Base-by-base conservation (phyloP, 2,329 filamentous ascomycete species). In the Neofusicoccum sp. region DNA sequence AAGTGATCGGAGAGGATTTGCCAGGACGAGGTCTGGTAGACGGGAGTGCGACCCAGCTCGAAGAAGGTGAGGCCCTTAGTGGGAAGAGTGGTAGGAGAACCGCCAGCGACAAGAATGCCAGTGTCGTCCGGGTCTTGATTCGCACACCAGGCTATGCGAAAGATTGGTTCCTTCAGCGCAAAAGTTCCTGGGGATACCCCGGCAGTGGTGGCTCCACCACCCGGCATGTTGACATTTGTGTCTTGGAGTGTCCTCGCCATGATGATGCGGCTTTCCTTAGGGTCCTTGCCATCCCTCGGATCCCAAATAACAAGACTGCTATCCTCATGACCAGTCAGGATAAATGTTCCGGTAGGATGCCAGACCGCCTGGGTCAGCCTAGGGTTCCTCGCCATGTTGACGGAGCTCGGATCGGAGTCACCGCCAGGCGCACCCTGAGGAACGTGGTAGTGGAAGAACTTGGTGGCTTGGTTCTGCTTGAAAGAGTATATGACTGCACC, bases 301-400 rank as follows among this genome's bases (percentile, higher is more conserved):
- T 99, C 95, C 93, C 94, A 99, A 68, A 98, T 90, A 0, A 96
- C 94, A 50, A 99, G 80, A 69, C 92, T 97, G 37, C 90, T 89
- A 73, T 99, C 95, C 62, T 97, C 93, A 72, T 97, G 91, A 1
- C 89, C 91, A 0, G 92, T 96, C 67, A 95, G 74, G 41, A 97
- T 80, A 71, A 97, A 97, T 0, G 92, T 96, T 0, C 93, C 95
- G 1, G 92, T 96, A 0, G 95, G 95, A 78, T 99, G 95, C 93
- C 94, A 99, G 14, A 94, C 76, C 1, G 92, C 93, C 69, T 96
- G 91, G 1, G 89, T 92, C 65, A 98, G 78, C 64, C 84, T 86
- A 12, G 94, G 95, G 69, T 83, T 86, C 56, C 93, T 87, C 64
- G 85, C 74, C 12, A 84, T 83, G 63, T 88, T 86, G 39, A 87